Base-by-base conservation (phyloP, 768 basidiomycete species). In the Boletellus sp. region DNA sequence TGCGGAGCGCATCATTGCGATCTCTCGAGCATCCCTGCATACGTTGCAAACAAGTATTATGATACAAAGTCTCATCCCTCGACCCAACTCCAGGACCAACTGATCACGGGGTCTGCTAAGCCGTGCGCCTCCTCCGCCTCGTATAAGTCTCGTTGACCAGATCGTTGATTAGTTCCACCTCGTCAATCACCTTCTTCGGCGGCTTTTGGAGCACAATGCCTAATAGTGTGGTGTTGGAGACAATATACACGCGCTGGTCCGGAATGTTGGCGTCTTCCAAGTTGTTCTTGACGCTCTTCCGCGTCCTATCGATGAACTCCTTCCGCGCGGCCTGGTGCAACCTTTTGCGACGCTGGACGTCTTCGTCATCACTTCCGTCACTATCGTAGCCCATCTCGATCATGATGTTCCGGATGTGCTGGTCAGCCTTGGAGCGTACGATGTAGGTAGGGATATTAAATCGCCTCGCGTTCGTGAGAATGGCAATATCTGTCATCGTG, bases 191-290 rank as follows among this genome's bases (percentile, higher is more conserved):
- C 49, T 48, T 58, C 39, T 41, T 57, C 15, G 62, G 53, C 34
- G 13, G 20, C 44, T 55, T 60, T 1, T 54, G 47, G 19, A 36
- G 19, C 45, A 68, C 52, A 32, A 66, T 42, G 23, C 24, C 46
- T 34, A 54, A 24, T 39, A 68, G n/a, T 35, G 60, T 49, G 22
- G 20, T 43, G 46, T 41, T 53, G 32, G 64, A 65, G 15, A 65
- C 47, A 22, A 67, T 59, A 33, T 67, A 67, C 6, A 67, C 66
- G 5, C 54, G 58, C 47, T 62, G 60, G 36, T 62, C 40, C 3
- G 64, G 45, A 11, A 67, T 49, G 33, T 59, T 59, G 0, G 62
- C 66, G 1, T 58, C 52, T n/a, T 55, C 34, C 34, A 67, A 32
- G 47, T 59, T 60, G 1, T 13, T 8, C 33, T 51, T 37, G 2